Evolutionary conservation across 129 eudicot genomes (phyloP).

Genomic region (Scalesia atractyloides): DNA sequence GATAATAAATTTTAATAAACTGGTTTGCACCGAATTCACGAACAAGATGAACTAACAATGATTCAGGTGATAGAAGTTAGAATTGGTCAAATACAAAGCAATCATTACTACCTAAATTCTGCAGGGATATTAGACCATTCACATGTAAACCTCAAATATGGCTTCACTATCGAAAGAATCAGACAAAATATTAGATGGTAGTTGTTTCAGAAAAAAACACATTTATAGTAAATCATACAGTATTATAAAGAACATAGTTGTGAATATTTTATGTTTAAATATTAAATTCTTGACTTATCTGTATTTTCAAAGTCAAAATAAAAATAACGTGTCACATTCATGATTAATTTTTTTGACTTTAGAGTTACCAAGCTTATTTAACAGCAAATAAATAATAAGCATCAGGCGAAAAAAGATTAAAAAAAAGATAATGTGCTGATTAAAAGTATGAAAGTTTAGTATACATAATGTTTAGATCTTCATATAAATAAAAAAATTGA

Average conservation of each 20-base stretch:
- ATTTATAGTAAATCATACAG: background rate
- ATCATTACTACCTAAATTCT: slow-evolving; percentile 12
- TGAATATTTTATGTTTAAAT: slow-evolving; percentile 16
- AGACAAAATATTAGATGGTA: slow-evolving; percentile 19
- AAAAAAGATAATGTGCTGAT: no score
- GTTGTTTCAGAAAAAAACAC: background rate
- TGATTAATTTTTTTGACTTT: slow-evolving; percentile 17
- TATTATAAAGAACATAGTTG: background rate
- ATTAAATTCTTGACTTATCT: background rate
- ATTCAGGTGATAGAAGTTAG: background rate
- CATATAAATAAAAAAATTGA: no score
- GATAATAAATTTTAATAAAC: no score
- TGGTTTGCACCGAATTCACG: background rate
- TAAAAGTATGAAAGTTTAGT: no score
- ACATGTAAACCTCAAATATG: slow-evolving; percentile 9
- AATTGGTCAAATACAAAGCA: slow-evolving; percentile 18
- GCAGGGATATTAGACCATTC: slow-evolving; percentile 25
- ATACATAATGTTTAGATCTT: no score
- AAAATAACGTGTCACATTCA: slow-evolving; percentile 13
- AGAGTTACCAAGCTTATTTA: background rate
- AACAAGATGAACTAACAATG: background rate
- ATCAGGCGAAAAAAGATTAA: background rate
- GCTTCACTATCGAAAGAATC: background rate
- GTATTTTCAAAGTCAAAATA: slow-evolving; percentile 7
- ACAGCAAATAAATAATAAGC: background rate